Base-by-base conservation (phyloP, 805 yeast genomes). In the Starmera caribaea region DNA sequence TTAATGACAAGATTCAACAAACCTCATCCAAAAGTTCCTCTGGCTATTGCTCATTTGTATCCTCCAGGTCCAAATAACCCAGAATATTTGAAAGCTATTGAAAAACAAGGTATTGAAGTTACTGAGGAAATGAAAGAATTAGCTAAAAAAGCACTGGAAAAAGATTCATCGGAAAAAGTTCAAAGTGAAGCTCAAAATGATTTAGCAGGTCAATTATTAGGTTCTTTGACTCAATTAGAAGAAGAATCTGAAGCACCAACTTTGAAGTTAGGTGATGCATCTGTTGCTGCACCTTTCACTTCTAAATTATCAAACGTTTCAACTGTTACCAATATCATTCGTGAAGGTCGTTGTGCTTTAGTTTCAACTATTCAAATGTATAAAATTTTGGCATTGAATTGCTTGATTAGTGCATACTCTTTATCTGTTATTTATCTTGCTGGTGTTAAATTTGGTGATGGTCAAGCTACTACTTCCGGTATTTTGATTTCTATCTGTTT, bases 341-440 rank as follows among this genome's bases (percentile, higher is more conserved):
- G 98, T 65, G 97, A 92, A 70, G 98, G 98, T 48, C 87, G 98
- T 65, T 86, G 96, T 70, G 96, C 98, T 8, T 71, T 92, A 49
- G 96, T 92, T 35, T 86, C 96, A 14, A 92, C 98, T 8, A 89
- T 92, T 58, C 98, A 92, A 68, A 92, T 92, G 98, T 92, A 92
- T 74, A 92, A 92, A 69, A 92, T 92, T 55, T 69, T 92, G 58
- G 98, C 98, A 0, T 73, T 92, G 67, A 92, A 92, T 63, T 92
- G 97, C 75, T 72, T 92, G 69, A 88, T 92, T 63, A 81, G 95
- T 49, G 98, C 98, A 28, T 92, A 92, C 61, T 88, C 97, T 2
- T 71, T 90, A 54, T 85, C 96, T 34, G 96, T 92, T 32, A 75
- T 92, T 57, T 92, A 85, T 62, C 71, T 92, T 53, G 97, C 97